Percentiles rank a stretch among this genome's conserved stretches.
phyloP scores from a whole-genome alignment of 768 basidiomycete species.

The Leccinum rimulosum region DNA sequence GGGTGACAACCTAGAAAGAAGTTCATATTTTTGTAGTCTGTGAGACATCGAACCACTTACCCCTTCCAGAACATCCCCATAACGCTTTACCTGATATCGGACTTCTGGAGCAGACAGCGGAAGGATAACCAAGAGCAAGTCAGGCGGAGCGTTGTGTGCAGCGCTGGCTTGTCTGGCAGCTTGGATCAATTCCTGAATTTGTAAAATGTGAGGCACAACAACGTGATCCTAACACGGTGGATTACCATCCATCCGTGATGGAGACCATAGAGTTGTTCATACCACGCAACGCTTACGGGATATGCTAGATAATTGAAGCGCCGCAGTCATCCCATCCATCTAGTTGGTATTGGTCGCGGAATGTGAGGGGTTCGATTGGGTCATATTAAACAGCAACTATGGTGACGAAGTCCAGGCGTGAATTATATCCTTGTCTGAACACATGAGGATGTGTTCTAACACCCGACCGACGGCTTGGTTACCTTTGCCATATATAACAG shows the following conservation, averaged over 20 bases:
- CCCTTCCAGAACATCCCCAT: conserved; percentile 51
- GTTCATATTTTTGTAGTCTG: not conserved
- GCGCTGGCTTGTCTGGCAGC: conserved; percentile 10
- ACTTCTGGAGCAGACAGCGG: conserved; percentile 48
- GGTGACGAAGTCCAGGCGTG: too few relatives aligned
- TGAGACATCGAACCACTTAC: conserved; percentile 14
- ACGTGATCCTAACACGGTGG: not conserved
- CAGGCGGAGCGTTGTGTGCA: not conserved
- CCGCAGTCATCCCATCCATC: too few relatives aligned
- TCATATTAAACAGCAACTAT: too few relatives aligned
- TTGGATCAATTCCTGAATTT: conserved; percentile 18
- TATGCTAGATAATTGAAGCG: too few relatives aligned
- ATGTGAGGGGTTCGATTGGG: too few relatives aligned
- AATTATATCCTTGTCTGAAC: too few relatives aligned
- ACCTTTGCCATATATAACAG: too few relatives aligned
- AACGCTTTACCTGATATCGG: conserved; percentile 48
- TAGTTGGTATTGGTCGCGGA: too few relatives aligned
- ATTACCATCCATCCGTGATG: not conserved
- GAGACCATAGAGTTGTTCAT: too few relatives aligned
- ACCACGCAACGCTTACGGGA: too few relatives aligned
- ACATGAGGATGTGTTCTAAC: too few relatives aligned
- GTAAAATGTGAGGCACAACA: not conserved
- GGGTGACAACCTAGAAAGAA: conserved; percentile 26
- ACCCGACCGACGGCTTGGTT: too few relatives aligned
- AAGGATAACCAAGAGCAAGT: conserved; percentile 50